A percentile compares a stretch with the other conserved stretches of the same genome.
Conservation (phyloP, 1,284 basidiomycete genomes). For the Apiotrichum laibachii region DNA sequence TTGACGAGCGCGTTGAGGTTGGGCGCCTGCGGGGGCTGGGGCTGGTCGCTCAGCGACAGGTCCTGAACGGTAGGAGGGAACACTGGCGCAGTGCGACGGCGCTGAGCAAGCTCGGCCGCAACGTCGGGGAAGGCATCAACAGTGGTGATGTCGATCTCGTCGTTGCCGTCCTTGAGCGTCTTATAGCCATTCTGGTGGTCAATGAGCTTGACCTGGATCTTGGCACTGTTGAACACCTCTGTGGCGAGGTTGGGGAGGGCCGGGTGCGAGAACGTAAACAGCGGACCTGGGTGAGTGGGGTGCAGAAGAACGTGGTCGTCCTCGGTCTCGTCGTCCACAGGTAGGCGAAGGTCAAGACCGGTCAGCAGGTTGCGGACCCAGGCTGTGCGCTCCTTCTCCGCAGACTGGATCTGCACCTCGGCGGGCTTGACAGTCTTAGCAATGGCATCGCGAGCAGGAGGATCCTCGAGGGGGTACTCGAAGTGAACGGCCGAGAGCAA, state of each 20-base stretch:
- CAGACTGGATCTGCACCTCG: slow-evolving; percentile 32
- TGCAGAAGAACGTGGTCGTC: slow-evolving; percentile 43
- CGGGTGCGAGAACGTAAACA: slow-evolving; percentile 48
- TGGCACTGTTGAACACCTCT: slow-evolving; percentile 17
- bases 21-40: slow-evolving; percentile 55
- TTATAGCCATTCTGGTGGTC: slow-evolving; percentile 34
- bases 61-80: slow-evolving; percentile 23
- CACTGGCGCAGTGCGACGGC: slow-evolving; percentile 42
- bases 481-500: slow-evolving; percentile 64
- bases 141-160: slow-evolving; percentile 65
- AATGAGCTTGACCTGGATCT: slow-evolving; percentile 29
- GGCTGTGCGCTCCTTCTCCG: slow-evolving; percentile 44
- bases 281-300: slow-evolving; percentile 49
- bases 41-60: slow-evolving; percentile 35
- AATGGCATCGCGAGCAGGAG: slow-evolving; percentile 53
- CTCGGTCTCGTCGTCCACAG: slow-evolving; percentile 18
- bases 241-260: slow-evolving; percentile 28
- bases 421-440: slow-evolving; percentile 29
- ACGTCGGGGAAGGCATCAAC: slow-evolving; percentile 37
- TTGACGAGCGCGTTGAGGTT: slow-evolving; percentile 43
- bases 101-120: slow-evolving; percentile 47
- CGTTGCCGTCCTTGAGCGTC: slow-evolving; percentile 60
- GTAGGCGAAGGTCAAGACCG: slow-evolving; percentile 40
- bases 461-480: slow-evolving; percentile 60
- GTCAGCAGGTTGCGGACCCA: slow-evolving; percentile 42